Conservation (phyloP, 2,329 filamentous ascomycete genomes). For the Metarhizium humberi region DNA sequence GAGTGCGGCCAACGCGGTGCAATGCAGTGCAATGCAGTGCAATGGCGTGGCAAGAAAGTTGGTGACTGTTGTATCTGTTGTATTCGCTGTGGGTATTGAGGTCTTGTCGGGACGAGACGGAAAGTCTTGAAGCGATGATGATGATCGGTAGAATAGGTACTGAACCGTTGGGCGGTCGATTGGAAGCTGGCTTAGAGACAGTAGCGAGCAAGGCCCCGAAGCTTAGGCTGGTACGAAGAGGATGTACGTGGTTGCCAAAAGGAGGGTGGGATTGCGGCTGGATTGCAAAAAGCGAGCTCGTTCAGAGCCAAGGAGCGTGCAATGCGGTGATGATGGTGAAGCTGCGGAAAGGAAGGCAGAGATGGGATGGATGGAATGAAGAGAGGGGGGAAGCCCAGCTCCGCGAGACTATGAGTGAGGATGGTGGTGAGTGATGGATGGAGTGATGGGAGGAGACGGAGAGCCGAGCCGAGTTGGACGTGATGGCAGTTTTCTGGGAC, state of each 20-base stretch:
- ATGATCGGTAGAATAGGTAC: neutral
- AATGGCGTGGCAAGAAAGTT: neutral
- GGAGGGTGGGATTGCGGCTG: constrained; percentile 23
- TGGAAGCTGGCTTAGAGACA: constrained; percentile 11
- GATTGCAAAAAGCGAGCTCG: constrained; percentile 16
- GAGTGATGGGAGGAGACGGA: constrained; percentile 8
- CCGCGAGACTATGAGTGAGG: constrained; percentile 17
- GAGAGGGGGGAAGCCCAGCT: constrained; percentile 20
- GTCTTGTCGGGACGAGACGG: neutral
- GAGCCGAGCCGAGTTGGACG: neutral
- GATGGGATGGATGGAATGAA: constrained; percentile 33
- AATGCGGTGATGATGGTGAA: constrained; percentile 24
- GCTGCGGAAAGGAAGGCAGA: constrained; percentile 30
- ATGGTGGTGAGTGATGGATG: constrained; percentile 12
- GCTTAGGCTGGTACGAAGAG: constrained; percentile 3
- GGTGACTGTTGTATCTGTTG: neutral
- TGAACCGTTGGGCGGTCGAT: neutral
- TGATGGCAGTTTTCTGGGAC: neutral
- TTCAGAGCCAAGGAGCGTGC: constrained; percentile 28
- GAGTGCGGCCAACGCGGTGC: constrained; percentile 21
- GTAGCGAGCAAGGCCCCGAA: constrained; percentile 9
- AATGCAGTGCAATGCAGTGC: neutral
- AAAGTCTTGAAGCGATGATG: neutral
- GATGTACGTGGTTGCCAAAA: constrained; percentile 25
- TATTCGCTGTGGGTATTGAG: neutral